Evolutionary conservation across 495 filamentous ascomycete genomes (phyloP), one percentile per base, ranked within the genome.

Genomic region (Neurospora discreta): DNA sequence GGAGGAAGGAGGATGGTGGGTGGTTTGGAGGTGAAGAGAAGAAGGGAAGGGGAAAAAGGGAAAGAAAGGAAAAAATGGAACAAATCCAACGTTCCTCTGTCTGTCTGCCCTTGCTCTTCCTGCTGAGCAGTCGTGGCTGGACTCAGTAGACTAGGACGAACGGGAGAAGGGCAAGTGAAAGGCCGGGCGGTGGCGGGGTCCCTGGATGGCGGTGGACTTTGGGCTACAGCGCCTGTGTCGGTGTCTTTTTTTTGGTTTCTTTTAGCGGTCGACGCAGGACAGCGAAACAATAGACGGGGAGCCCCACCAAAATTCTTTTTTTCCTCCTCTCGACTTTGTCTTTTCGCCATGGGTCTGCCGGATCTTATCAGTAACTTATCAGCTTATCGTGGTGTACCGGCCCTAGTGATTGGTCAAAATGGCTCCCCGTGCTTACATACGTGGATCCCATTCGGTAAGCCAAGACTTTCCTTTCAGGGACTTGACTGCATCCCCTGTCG

Each of bases 321-420:
- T 65, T 65, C 26, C 26, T 30, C 46, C 46, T 0, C 20, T 58
- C 7, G 20, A 72, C 42, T 58, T 72, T 72, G 69, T 70, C 69
- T 67, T 71, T 58, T 7, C 13, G 4, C 44, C 68, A 23, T 46
- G 71, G 60, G 68, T 69, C 41, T 26, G 39, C 30, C 71, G 16
- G 58, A 71, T 71, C 60, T 73, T 73, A 73, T 73, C 71, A 39
- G 43, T 70, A 15, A 23, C 36, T 65, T 70, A 71, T 65, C 52
- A 65, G 13, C 52, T 30, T 65, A 65, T 65, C 52, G 6, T 6
- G 15, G 20, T 5, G 6, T 26, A 26, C 46, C 20, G 20, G 46
- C 23, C 0, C 3, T 7, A 2, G 2, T 65, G 23, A 65, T 65
- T 65, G 26, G 52, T 18, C 52, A 6, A 65, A 33, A 65, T 0